Percentiles rank a stretch among this genome's conserved stretches.
phyloP scores from a whole-genome alignment of 495 filamentous ascomycete species.

The Lineolata rhizophorae region DNA sequence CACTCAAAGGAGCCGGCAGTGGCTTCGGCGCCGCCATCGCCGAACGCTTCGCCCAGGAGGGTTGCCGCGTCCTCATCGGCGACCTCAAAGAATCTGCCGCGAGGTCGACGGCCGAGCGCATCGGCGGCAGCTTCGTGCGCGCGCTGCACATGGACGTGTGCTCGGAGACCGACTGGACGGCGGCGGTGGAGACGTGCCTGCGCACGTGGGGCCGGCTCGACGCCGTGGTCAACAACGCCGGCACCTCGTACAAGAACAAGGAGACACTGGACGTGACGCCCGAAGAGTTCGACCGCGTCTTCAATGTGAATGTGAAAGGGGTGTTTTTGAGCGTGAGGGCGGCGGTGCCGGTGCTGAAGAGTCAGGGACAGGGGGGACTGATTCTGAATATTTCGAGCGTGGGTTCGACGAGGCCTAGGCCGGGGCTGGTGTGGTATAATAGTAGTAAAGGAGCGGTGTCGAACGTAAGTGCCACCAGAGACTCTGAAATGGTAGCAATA shows the following conservation, averaged over 20 bases:
- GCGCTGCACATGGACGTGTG: constrained; percentile 15
- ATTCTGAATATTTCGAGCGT: constrained; percentile 49
- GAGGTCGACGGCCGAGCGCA: constrained; percentile 6
- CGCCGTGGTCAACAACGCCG: constrained; percentile 37
- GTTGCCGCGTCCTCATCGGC: constrained; percentile 12
- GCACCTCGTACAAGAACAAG: constrained; percentile 47
- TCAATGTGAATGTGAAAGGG: constrained; percentile 44
- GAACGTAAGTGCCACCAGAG: constrained; percentile 28
- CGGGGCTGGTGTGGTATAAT: constrained; percentile 50
- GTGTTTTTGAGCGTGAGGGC: constrained; percentile 32
- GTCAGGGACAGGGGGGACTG: constrained; percentile 32
- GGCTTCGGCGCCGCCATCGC: constrained; percentile 15
- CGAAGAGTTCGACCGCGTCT: constrained; percentile 41
- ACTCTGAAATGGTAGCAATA: too few species aligned
- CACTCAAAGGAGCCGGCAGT: constrained; percentile 6
- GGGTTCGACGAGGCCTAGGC: constrained; percentile 38
- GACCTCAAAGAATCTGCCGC: constrained; percentile 12
- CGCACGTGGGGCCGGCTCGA: constrained; percentile 13
- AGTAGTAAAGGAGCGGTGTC: constrained; percentile 42
- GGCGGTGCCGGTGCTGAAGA: constrained; percentile 30
- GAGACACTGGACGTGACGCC: constrained; percentile 38
- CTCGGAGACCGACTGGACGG: constrained; percentile 10
- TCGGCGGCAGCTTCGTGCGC: constrained; percentile 6
- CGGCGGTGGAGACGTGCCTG: constrained; percentile 8
- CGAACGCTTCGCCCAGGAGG: constrained; percentile 11